phyloP scores from a whole-genome alignment of 2,329 filamentous ascomycete genomes.

The Coniochaeta sp. region DNA sequence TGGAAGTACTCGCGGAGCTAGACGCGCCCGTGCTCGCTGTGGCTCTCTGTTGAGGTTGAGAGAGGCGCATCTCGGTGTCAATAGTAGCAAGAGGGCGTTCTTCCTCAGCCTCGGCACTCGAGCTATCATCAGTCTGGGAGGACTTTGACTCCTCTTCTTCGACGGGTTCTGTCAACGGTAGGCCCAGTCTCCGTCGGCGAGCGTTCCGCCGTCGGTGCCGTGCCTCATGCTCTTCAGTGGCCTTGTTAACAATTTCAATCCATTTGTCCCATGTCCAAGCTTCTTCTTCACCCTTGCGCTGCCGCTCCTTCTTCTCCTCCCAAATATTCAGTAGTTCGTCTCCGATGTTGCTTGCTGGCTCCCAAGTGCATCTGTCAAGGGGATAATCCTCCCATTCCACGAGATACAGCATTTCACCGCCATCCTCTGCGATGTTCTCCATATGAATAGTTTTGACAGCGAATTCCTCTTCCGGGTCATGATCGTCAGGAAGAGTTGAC shows the following conservation, averaged over 20 bases:
- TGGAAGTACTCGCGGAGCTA: background rate
- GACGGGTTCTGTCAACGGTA: constrained; percentile 17
- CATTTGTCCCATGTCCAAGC: constrained; percentile 31
- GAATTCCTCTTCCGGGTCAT: constrained; percentile 38
- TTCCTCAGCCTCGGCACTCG: constrained; percentile 20
- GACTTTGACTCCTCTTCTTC: constrained; percentile 6
- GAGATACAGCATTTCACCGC: constrained; percentile 40
- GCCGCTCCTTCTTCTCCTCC: constrained; percentile 30
- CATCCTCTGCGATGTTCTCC: constrained; percentile 26
- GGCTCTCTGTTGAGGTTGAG: background rate
- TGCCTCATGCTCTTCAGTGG: constrained; percentile 19
- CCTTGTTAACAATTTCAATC: constrained; percentile 21
- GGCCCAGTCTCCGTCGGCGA: constrained; percentile 30
- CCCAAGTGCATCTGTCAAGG: constrained; percentile 49
- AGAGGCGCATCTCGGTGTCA: background rate
- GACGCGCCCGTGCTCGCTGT: background rate
- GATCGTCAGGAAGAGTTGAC: constrained; percentile 33
- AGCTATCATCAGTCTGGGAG: background rate
- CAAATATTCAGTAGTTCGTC: constrained; percentile 31
- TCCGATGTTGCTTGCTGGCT: constrained; percentile 36
- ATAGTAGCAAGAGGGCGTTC: constrained; percentile 8
- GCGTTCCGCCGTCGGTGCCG: constrained; percentile 36
- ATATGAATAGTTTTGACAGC: constrained; percentile 46
- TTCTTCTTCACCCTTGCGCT: constrained; percentile 20
- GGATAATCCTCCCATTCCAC: constrained; percentile 58